Percentiles rank a stretch among this genome's conserved stretches.
Conservation (phyloP, 2,329 filamentous ascomycete genomes). For the Trichoderma koningiopsis region DNA sequence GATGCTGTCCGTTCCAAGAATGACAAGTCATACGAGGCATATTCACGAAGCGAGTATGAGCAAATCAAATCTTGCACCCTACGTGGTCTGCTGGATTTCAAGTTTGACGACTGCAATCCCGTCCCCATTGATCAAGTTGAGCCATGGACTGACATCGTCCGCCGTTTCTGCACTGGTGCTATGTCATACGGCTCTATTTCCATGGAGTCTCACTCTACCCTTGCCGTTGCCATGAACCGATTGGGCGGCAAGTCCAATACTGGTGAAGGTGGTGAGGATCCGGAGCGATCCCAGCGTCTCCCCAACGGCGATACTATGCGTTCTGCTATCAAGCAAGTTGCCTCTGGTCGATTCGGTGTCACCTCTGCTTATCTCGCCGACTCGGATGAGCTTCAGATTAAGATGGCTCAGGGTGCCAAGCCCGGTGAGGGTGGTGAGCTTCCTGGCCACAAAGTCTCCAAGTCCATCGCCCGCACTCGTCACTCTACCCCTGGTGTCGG, state of each 20-base stretch:
- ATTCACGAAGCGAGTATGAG: conserved; percentile 90
- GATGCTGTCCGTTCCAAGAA: conserved; percentile 97
- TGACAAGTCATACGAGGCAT: conserved; percentile 97
- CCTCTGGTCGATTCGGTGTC: conserved; percentile 93
- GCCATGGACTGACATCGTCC: conserved; percentile 96
- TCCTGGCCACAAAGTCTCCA: conserved; percentile 94
- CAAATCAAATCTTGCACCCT: conserved; percentile 96
- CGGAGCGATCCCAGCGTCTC: conserved; percentile 82
- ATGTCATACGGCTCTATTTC: conserved; percentile 99
- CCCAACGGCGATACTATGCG: conserved; percentile 96
- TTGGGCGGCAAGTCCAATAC: conserved; percentile 97
- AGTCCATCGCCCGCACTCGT: conserved; percentile 88
- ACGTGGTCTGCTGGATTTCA: conserved; percentile 91
- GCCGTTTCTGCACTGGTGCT: conserved; percentile 92
- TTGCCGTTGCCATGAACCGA: conserved; percentile 95
- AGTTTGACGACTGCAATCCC: conserved; percentile 81
- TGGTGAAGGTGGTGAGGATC: conserved; percentile 94
- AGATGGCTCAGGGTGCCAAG: conserved; percentile 99
- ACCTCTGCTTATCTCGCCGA: conserved; percentile 94
- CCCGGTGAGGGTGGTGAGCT: conserved; percentile 97
- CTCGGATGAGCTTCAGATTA: conserved; percentile 95
- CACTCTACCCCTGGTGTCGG: conserved; percentile 96
- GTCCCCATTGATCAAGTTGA: conserved; percentile 97
- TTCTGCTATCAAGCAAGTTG: conserved; percentile 96
- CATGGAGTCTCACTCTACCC: conserved; percentile 95